Conservation (phyloP, 2,329 filamentous ascomycete species). For the Aspergillus spinulosporus region DNA sequence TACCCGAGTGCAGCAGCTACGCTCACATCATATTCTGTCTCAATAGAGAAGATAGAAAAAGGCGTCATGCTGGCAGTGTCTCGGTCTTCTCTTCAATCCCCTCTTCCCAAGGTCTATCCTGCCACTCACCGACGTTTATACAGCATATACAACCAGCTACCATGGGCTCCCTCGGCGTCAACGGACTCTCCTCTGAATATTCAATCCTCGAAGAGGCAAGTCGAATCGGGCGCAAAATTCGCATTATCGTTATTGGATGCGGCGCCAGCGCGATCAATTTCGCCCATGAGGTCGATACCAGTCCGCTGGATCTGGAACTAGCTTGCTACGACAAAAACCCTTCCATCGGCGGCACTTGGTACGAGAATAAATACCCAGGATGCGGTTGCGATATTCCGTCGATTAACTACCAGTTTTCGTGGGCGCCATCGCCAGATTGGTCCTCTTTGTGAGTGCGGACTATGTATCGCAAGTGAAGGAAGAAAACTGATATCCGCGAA, state of each 20-base stretch:
- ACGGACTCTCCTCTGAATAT: not conserved
- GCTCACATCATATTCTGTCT: no score
- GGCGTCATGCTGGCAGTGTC: no score
- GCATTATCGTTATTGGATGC: conserved; percentile 21
- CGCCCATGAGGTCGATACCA: conserved; percentile 22
- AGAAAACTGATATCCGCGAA: no score
- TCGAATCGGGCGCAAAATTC: conserved; percentile 16
- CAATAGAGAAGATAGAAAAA: no score
- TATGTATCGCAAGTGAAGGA: not conserved
- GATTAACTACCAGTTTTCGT: not conserved
- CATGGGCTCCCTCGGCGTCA: not conserved
- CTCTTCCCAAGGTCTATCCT: no score
- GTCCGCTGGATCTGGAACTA: conserved; percentile 25
- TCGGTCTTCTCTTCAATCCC: no score
- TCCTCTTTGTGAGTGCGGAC: conserved; percentile 19
- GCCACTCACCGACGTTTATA: not conserved
- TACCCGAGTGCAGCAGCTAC: no score
- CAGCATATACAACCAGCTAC: not conserved
- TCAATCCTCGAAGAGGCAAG: conserved; percentile 17
- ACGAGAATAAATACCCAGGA: conserved; percentile 36
- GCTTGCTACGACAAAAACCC: conserved; percentile 31
- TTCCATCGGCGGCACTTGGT: conserved; percentile 34
- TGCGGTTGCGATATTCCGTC: conserved; percentile 30
- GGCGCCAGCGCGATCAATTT: conserved; percentile 22
- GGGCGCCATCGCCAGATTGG: not conserved